These are phyloP conservation scores for Boletus coccyginus DNA, from an alignment of 768 basidiomycete species.

Conservation along the genomic window DNA sequence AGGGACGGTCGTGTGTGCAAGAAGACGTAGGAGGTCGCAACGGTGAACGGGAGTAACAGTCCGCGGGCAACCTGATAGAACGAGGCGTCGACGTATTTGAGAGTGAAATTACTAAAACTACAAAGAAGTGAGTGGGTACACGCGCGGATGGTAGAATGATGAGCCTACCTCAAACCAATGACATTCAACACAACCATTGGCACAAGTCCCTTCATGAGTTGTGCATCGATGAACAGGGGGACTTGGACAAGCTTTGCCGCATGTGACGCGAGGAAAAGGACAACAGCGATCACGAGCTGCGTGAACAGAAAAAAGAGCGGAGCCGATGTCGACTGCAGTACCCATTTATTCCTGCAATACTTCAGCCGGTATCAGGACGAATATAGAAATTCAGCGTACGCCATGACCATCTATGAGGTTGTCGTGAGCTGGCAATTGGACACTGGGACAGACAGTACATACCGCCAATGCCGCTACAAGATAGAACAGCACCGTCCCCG, in stretches of 20 bases:
- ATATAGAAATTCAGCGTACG: conserved; percentile 45
- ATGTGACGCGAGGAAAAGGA: conserved; percentile 68
- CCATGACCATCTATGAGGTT: conserved; percentile 78
- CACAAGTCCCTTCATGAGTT: conserved; percentile 66
- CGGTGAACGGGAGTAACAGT: conserved; percentile 90
- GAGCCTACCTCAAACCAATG: conserved; percentile 69
- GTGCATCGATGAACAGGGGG: conserved; percentile 60
- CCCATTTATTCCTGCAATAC: conserved; percentile 80
- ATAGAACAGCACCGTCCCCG: conserved; percentile 78
- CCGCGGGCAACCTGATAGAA: conserved; percentile 97
- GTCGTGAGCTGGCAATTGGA: conserved; percentile 1
- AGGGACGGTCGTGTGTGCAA: conserved; percentile 75
- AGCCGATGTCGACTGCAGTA: conserved; percentile 66
- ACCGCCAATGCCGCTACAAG: conserved; percentile 86
- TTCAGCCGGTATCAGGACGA: conserved; percentile 16
- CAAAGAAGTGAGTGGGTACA: neutral
- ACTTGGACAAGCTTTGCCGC: conserved; percentile 63
- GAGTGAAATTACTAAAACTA: conserved; percentile 86
- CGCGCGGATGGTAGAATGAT: neutral
- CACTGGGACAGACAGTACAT: conserved; percentile 32
- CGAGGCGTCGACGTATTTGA: conserved; percentile 92
- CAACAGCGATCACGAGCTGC: conserved; percentile 77
- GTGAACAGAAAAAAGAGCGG: conserved; percentile 87
- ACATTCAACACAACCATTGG: conserved; percentile 79
- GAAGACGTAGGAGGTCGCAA: conserved; percentile 77